Base-by-base conservation (phyloP, 2,329 filamentous ascomycete genomes). In the Zymoseptoria passerinii region DNA sequence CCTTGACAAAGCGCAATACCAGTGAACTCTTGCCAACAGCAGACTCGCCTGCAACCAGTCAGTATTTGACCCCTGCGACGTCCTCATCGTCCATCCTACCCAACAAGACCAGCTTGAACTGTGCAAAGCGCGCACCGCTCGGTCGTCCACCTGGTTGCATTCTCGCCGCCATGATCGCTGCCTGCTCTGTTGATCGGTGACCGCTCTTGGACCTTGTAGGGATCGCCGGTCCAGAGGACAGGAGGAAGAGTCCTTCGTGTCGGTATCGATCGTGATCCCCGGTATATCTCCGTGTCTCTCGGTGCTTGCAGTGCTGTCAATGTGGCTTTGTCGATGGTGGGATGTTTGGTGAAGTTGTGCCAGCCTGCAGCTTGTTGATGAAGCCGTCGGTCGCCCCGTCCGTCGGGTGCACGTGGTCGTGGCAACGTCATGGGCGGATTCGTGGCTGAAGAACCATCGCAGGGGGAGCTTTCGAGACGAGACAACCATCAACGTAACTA, bases 1-100 rank as follows among this genome's bases (percentile, higher is more conserved):
- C 91, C 84, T 99, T 99, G 73, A 99, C 94, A 72, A 99, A 99
- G 78, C 95, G 88, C 73, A 99, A 81, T 58, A 99, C 94, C 76
- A 99, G 87, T 66, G 94, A 99, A 79, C 92, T 96, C 92, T 99
- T 99, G 87, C 94, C 94, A 59, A 99, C 94, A 60, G 94, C 94
- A 68, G 94, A 99, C 81, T 99, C 94, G 75, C 94, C 92, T 97
- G 73, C 54, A 67, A 56, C 63, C 58, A 58, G 58, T 63, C 54
- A 72, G 81, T 72, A 81, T 77, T 64, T 65, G 58, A 20, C 19
- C 16, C 29, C 44, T 53, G 20, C 13, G 48, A 19, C n/a, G 52
- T 51, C 52, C 52, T 20, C 7, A 23, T 8, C 18, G 9, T 50
- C 44, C 49, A 53, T 52, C 28, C 16, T 83, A 97, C 94, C 94